A percentile compares a stretch with the other conserved stretches of the same genome.
These are phyloP conservation scores for Adenanthera pavonina DNA, from an alignment of 306 rosid species.

Conservation along the genomic window DNA sequence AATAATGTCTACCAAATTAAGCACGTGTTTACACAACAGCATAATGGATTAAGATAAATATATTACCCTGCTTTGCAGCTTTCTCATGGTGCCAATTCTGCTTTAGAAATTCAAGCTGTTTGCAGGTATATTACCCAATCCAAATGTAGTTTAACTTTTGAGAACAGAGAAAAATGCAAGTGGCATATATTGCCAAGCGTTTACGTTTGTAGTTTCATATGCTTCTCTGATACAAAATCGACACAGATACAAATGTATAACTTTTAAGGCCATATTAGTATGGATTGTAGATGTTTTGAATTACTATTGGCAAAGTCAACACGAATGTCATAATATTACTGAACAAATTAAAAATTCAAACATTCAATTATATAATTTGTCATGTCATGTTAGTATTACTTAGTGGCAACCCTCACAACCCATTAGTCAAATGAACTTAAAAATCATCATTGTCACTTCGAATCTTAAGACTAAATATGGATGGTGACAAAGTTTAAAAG, in stretches of 20 bases:
- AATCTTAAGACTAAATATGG: background rate
- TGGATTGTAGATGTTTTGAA: background rate
- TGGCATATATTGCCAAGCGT: background rate
- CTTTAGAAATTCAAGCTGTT: background rate
- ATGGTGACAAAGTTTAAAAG: background rate
- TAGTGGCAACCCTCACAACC: background rate
- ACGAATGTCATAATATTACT: background rate
- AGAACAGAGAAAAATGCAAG: background rate
- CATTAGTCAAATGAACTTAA: background rate
- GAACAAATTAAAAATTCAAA: background rate
- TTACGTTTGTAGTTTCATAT: background rate
- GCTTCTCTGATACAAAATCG: background rate
- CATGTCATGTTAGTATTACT: background rate
- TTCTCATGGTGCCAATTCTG: background rate
- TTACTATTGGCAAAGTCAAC: background rate
- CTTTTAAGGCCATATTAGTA: background rate
- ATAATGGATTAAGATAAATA: background rate
- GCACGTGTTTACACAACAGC: conserved; percentile 22
- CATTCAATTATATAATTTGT: background rate
- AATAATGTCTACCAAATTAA: conserved; percentile 9
- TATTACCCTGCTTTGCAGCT: background rate
- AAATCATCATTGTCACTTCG: background rate
- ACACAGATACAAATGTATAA: background rate
- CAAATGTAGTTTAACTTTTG: background rate
- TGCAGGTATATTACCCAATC: background rate